Evolutionary conservation across 345 rosid species (phyloP).

Genomic region (Citrus hindsii): DNA sequence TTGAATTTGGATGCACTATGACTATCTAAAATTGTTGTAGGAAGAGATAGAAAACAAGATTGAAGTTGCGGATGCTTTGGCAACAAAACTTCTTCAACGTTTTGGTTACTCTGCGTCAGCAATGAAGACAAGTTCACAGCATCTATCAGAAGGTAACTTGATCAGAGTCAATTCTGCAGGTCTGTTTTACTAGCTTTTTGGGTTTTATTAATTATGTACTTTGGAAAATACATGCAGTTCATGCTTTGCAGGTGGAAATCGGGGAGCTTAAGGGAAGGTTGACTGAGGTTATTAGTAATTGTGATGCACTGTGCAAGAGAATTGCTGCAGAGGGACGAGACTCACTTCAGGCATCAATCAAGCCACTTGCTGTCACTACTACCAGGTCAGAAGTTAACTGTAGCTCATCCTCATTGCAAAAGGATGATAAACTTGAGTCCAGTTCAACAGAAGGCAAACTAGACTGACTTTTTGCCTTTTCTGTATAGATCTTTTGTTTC

Average conservation of each 20-base stretch:
- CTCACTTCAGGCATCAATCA: slow-evolving; percentile 48
- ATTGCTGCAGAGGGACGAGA: slow-evolving; percentile 75
- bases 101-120: slow-evolving; percentile 69
- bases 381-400: slow-evolving; percentile 20
- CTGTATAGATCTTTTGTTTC: neutral
- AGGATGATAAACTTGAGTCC: neutral
- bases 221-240: slow-evolving; percentile 47
- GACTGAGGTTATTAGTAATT: slow-evolving; percentile 82
- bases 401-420: slow-evolving; percentile 16
- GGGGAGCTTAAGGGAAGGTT: slow-evolving; percentile 89
- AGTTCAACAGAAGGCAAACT: slow-evolving; percentile 13
- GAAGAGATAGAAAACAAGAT: slow-evolving; percentile 91
- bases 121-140: slow-evolving; percentile 72
- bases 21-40: slow-evolving; percentile 36
- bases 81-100: slow-evolving; percentile 78
- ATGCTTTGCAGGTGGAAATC: slow-evolving; percentile 79
- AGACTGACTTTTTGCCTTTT: neutral
- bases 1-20: neutral
- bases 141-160: slow-evolving; percentile 74
- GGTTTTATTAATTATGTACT: slow-evolving; percentile 2
- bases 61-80: slow-evolving; percentile 91
- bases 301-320: slow-evolving; percentile 76
- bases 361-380: slow-evolving; percentile 41
- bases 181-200: neutral
- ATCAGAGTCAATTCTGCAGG: neutral